A percentile compares a stretch with the other conserved stretches of the same genome.
Evolutionary conservation across 2,329 filamentous ascomycete species (phyloP).

Genomic region (Elsinoe fawcettii): DNA sequence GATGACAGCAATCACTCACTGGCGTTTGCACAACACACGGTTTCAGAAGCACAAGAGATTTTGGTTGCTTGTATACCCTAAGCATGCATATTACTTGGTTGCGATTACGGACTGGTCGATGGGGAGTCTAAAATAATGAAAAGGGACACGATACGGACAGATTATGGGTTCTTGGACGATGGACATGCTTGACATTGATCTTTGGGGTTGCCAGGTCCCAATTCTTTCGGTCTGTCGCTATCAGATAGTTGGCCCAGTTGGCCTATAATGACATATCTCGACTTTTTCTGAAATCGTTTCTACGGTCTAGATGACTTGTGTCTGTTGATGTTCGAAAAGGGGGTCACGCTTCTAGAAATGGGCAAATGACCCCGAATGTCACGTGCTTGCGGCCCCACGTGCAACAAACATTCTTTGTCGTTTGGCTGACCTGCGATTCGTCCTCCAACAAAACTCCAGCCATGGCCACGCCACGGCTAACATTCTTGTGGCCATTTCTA

Average conservation of each 20-base stretch:
- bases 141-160: not conserved
- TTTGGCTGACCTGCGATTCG: not conserved
- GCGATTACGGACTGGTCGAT: not conserved
- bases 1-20: conserved; percentile 4
- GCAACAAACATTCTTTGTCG: conserved; percentile 11
- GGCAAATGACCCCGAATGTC: not conserved
- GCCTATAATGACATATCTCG: conserved; percentile 4
- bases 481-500: conserved; percentile 42
- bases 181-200: not conserved
- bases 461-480: conserved; percentile 39
- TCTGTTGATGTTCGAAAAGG: not conserved
- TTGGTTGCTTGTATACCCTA: conserved; percentile 13
- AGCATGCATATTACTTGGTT: conserved; percentile 9
- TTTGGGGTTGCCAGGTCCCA: conserved; percentile 1
- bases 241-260: not conserved
- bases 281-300: not conserved
- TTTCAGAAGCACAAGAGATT: not conserved
- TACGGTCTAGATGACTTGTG: too few species aligned
- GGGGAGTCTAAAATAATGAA: conserved; percentile 11
- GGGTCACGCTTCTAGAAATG: not conserved
- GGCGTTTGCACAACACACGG: not conserved
- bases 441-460: not conserved
- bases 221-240: conserved; percentile 4
- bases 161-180: conserved; percentile 5
- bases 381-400: not conserved